phyloP scores from a whole-genome alignment of 2,329 filamentous ascomycete genomes.

The Golovinomyces cichoracearum region DNA sequence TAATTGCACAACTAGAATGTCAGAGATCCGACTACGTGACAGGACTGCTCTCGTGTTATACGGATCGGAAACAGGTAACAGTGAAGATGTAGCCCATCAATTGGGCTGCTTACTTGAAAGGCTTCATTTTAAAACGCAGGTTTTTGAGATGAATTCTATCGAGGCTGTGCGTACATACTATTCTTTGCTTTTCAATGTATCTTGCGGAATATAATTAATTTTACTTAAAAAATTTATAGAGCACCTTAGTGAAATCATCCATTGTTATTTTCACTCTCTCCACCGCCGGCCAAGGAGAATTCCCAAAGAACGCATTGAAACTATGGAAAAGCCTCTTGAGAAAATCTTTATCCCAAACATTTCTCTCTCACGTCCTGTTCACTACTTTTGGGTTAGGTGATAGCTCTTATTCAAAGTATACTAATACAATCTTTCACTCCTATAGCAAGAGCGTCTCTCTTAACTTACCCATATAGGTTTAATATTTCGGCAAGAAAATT shows the following conservation, averaged over 20 bases:
- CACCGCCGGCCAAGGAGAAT: conserved; percentile 82
- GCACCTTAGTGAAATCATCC: conserved; percentile 23
- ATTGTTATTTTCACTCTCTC: conserved; percentile 62
- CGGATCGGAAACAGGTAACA: conserved; percentile 84
- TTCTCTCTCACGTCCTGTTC: conserved; percentile 43
- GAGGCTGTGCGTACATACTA: conserved; percentile 36
- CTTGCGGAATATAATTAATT: neutral
- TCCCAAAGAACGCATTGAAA: conserved; percentile 53
- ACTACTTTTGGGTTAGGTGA: conserved; percentile 80
- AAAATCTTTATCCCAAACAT: conserved; percentile 47
- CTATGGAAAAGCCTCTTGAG: conserved; percentile 74
- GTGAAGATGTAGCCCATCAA: conserved; percentile 73
- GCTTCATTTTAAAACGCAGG: conserved; percentile 48
- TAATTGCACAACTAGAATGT: neutral
- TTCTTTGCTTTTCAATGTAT: neutral
- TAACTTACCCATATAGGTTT: conserved; percentile 27
- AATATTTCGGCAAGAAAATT: conserved; percentile 85
- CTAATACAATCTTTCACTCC: neutral
- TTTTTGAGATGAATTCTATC: conserved; percentile 53
- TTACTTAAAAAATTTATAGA: conserved; percentile 16
- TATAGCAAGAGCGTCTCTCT: neutral
- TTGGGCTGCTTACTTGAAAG: conserved; percentile 49
- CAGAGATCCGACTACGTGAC: conserved; percentile 5
- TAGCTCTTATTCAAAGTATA: conserved; percentile 70
- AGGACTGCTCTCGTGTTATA: conserved; percentile 50